Base-by-base conservation (phyloP, 2,329 filamentous ascomycete species). In the Fusarium staphyleae region DNA sequence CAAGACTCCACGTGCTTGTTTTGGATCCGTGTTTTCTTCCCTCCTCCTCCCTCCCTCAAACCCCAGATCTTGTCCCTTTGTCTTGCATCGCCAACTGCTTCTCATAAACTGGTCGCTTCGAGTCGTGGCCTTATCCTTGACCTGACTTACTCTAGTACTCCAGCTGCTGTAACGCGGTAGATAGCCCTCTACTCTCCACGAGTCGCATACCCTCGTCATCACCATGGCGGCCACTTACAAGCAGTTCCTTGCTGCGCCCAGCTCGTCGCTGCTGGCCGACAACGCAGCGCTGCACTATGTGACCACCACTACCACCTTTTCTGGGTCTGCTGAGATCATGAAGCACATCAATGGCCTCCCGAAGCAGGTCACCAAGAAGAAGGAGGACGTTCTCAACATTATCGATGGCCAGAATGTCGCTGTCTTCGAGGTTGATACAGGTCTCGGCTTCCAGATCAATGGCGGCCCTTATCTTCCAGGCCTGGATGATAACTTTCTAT, bases 401-500 rank as follows among this genome's bases (percentile, higher is more conserved):
- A 82, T 98, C 46, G 90, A 96, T 71, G 86, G 87, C 56, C 72
- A 80, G 49, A 82, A 86, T 72, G 84, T 86, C 36, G 75, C 96
- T 62, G 93, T 96, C 71, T 80, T 93, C 50, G 93, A 98, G 74
- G 80, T 92, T 40, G 89, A 96, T 69, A 95, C 91, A 18, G 86
- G 86, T 2, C 76, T 98, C 40, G 89, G 96, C 70, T 97, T 99
- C 72, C 72, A 87, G 50, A 86, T 81, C 57, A 87, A 89, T 60
- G 95, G 93, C 62, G 93, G 92, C 60, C 83, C 88, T 60, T 98
- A 95, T 77, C 83, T 98, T 49, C 93, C 93, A 5, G 87, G 87
- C 40, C 80, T 99, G 41, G 93, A 98, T 69, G 92, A 97, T 79
- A 97, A 97, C 78, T 96, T 98, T 73, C 77, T 99, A 52, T 80